A percentile compares a stretch with the other conserved stretches of the same genome.
These are phyloP conservation scores for Eimeria brunetti DNA, from an alignment of 169 alveolate species.

Conservation along the genomic window DNA sequence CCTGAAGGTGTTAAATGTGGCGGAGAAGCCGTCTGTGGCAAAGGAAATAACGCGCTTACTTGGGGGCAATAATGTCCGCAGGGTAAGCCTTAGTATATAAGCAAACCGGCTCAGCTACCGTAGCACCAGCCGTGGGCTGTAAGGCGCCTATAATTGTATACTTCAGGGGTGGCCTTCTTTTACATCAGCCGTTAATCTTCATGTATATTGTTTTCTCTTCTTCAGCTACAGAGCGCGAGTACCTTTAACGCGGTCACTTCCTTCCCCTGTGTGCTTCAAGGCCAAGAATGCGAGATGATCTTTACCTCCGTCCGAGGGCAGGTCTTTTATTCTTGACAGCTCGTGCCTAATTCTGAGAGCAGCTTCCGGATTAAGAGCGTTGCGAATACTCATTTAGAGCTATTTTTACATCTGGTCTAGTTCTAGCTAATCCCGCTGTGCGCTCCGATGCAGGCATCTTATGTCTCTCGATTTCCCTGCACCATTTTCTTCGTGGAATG, in stretches of 20 bases:
- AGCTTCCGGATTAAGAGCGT: background rate
- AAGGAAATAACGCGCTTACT: conserved; percentile 79
- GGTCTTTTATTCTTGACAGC: background rate
- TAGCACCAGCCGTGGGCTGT: background rate
- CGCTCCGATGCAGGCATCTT: conserved; percentile 66
- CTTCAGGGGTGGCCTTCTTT: background rate
- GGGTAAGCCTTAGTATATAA: background rate
- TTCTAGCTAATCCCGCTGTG: background rate
- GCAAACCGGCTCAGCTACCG: background rate
- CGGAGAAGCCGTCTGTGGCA: conserved; percentile 84
- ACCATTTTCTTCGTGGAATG: conserved; percentile 70
- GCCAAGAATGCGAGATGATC: conserved; percentile 76
- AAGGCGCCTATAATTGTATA: background rate
- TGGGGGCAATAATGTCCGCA: conserved; percentile 48
- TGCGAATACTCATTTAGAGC: background rate
- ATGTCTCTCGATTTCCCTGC: conserved; percentile 76
- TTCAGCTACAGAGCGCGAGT: conserved; percentile 74
- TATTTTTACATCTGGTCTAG: background rate
- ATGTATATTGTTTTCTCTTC: background rate
- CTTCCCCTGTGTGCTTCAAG: conserved; percentile 50
- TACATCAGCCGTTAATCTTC: background rate
- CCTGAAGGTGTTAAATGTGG: conserved; percentile 75
- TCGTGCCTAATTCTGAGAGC: background rate
- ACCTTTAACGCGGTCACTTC: conserved; percentile 79
- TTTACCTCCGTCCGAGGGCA: conserved; percentile 83